Evolutionary conservation across 129 eudicot genomes (phyloP).

Genomic region (Chrysanthemum makinoi): DNA sequence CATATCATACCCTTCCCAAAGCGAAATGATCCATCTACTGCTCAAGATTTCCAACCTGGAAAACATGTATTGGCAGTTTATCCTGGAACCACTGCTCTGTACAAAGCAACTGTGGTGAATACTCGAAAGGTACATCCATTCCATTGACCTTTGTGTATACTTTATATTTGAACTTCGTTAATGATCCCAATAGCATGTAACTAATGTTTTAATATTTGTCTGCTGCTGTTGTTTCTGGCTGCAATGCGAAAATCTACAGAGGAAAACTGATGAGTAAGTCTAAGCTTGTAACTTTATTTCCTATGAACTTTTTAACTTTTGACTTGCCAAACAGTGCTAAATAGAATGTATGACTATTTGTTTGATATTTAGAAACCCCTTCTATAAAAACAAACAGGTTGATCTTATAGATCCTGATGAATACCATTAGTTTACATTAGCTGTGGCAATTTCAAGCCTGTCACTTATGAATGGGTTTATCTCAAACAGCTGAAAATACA

Average conservation of each 20-base stretch:
- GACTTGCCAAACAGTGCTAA: not conserved
- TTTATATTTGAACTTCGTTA: conserved; percentile 4
- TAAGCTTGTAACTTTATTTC: not conserved
- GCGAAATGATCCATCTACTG: conserved; percentile 66
- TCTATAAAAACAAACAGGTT: not conserved
- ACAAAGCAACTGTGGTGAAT: conserved; percentile 91
- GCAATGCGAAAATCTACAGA: conserved; percentile 35
- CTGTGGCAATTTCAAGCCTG: not conserved
- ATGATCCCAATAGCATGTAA: conserved; percentile 20
- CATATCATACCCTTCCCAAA: conserved; percentile 85
- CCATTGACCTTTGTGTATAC: not conserved
- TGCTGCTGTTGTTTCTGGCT: conserved; percentile 24
- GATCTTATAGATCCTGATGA: not conserved
- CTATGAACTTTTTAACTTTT: conserved; percentile 3
- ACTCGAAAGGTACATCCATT: conserved; percentile 70
- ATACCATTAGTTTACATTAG: not conserved
- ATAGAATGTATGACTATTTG: not conserved
- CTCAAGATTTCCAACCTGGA: conserved; percentile 74
- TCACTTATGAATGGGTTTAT: not conserved
- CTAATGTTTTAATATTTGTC: conserved; percentile 24
- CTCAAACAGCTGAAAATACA: not conserved
- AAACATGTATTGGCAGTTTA: conserved; percentile 91
- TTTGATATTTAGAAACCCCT: not conserved
- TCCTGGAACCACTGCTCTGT: conserved; percentile 88
- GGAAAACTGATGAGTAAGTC: conserved; percentile 80